phyloP scores from a whole-genome alignment of 805 yeast genomes.

The Candida sithepensis region DNA sequence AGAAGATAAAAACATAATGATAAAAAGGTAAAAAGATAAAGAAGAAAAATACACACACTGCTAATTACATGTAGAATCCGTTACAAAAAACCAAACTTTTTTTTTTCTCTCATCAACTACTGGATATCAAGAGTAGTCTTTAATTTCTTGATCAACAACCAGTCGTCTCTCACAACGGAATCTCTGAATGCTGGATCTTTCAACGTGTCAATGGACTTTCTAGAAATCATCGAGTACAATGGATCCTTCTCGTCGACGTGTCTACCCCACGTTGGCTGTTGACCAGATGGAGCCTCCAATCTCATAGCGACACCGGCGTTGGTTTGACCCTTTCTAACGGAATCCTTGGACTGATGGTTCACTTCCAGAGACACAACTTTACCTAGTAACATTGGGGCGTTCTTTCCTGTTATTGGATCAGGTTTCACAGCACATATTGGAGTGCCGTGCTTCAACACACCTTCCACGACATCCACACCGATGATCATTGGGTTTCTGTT shows the following conservation, averaged over 20 bases:
- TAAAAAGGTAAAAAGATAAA: background rate
- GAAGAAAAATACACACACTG: background rate
- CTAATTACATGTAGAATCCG: background rate
- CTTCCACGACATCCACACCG: conserved; percentile 97
- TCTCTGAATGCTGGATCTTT: conserved; percentile 98
- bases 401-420: conserved; percentile 81
- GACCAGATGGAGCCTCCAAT: conserved; percentile 86
- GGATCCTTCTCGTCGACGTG: conserved; percentile 93
- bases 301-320: conserved; percentile 99
- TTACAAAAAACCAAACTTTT: background rate
- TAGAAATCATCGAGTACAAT: conserved; percentile 82
- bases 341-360: conserved; percentile 78
- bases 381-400: conserved; percentile 72
- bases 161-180: conserved; percentile 89
- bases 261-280: conserved; percentile 98
- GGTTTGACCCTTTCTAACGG: conserved; percentile 91
- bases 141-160: conserved; percentile 86
- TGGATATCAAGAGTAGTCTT: conserved; percentile 86
- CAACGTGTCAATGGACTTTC: conserved; percentile 93
- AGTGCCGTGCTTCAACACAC: conserved; percentile 84
- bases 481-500: conserved; percentile 99
- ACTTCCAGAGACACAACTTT: conserved; percentile 91
- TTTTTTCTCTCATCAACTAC: conserved; percentile 24
- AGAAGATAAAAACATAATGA: background rate
- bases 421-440: conserved; percentile 92